phyloP scores from a whole-genome alignment of 164 flowering plant genomes.

The Stephania cephalantha region DNA sequence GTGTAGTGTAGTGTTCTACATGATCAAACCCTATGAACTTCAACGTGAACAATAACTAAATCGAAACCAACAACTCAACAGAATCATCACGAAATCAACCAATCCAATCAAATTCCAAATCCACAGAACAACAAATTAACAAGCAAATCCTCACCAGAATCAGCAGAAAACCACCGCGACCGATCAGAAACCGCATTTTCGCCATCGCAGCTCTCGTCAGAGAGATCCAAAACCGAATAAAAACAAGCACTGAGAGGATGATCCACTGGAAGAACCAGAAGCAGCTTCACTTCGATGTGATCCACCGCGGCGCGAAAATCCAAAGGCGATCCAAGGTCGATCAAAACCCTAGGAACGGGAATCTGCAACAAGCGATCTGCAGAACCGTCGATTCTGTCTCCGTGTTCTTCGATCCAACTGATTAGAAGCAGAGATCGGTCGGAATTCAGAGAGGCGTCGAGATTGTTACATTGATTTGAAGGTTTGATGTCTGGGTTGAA shows the following conservation, averaged over 20 bases:
- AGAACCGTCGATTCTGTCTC: not conserved
- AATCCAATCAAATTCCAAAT: conserved; percentile 1
- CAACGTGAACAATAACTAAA: not conserved
- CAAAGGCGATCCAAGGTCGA: conserved; percentile 57
- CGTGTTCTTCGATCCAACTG: conserved; percentile 34
- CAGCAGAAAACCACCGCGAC: conserved; percentile 35
- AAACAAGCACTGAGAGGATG: conserved; percentile 61
- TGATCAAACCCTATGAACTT: too few relatives aligned
- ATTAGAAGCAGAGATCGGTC: conserved; percentile 34
- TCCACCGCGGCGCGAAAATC: conserved; percentile 47
- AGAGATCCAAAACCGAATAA: conserved; percentile 28
- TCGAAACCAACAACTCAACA: not conserved
- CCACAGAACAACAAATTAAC: not conserved
- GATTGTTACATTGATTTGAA: conserved; percentile 32
- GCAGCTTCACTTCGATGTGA: conserved; percentile 74
- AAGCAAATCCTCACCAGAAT: conserved; percentile 41
- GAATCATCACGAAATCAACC: not conserved
- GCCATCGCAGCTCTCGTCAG: conserved; percentile 7
- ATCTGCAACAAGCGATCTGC: conserved; percentile 35
- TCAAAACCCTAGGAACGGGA: conserved; percentile 66
- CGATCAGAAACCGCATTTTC: conserved; percentile 14
- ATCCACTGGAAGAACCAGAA: conserved; percentile 73
- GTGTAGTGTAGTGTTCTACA: too few relatives aligned
- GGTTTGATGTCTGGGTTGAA: conserved; percentile 47
- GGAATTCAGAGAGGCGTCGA: conserved; percentile 27